Percentiles rank a stretch among this genome's conserved stretches.
Evolutionary conservation across 208 protist species (phyloP).

Genomic region (Baffinella frigidus): DNA sequence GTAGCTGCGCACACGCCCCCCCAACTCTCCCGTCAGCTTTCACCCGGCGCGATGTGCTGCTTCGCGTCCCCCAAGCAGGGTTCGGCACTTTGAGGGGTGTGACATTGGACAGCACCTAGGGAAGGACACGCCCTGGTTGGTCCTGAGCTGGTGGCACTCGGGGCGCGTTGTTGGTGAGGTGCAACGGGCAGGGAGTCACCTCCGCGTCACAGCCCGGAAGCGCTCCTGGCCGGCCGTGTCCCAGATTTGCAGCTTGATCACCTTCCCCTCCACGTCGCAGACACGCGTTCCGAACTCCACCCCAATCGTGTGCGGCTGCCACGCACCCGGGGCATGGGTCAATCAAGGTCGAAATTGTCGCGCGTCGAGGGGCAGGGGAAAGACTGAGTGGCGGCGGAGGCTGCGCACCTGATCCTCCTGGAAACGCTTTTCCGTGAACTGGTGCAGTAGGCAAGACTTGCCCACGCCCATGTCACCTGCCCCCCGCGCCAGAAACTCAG

Average conservation of each 20-base stretch:
- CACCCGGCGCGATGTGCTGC: too few species aligned
- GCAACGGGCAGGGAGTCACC: not conserved
- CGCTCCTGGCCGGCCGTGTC: conserved; percentile 84
- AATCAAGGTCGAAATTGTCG: not conserved
- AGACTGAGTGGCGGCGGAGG: too few species aligned
- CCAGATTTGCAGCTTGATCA: conserved; percentile 96
- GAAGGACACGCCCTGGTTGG: conserved; percentile 87
- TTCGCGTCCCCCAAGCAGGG: too few species aligned
- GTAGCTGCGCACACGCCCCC: too few species aligned
- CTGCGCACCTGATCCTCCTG: conserved; percentile 39
- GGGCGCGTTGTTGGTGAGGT: conserved; percentile 70
- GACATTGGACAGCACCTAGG: conserved; percentile 72
- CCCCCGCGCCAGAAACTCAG: not conserved
- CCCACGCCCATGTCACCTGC: conserved; percentile 91
- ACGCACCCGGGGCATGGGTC: conserved; percentile 67
- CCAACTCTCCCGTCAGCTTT: too few species aligned
- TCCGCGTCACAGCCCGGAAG: conserved; percentile 67
- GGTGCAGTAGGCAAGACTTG: conserved; percentile 94
- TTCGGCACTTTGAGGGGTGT: too few species aligned
- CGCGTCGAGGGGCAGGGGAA: too few species aligned
- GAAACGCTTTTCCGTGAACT: conserved; percentile 90
- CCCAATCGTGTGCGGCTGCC: conserved; percentile 94
- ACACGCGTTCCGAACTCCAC: conserved; percentile 96
- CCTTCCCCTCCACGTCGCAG: conserved; percentile 80
- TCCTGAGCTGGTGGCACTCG: too few species aligned